Conservation (phyloP, 1,284 basidiomycete species). For the Cryptococcus maquisensis region DNA sequence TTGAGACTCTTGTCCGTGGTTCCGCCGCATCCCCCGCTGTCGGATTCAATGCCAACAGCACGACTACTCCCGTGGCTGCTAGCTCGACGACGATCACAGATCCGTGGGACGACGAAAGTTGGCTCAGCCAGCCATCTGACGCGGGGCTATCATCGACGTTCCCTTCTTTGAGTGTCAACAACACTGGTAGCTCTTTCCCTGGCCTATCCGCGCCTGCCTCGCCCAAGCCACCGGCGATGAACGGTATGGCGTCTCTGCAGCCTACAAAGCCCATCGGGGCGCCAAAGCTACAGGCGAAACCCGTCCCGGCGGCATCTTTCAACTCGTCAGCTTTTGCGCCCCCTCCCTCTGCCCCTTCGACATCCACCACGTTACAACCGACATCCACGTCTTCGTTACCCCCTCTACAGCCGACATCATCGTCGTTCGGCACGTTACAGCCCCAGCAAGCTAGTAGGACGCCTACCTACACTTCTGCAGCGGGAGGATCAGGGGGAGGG, state of each 20-base stretch:
- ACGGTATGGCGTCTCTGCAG: not conserved
- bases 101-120: slow-evolving; percentile 43
- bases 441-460: slow-evolving; percentile 4
- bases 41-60: not conserved
- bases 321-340: slow-evolving; percentile 33
- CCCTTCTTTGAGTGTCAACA: slow-evolving; percentile 12
- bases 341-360: not conserved
- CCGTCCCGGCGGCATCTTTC: slow-evolving; percentile 39
- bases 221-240: not conserved
- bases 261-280: slow-evolving; percentile 6
- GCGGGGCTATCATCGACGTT: slow-evolving; percentile 19
- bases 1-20: slow-evolving; percentile 47
- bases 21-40: not conserved
- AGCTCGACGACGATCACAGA: slow-evolving; percentile 14
- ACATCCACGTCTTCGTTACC: not conserved
- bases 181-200: slow-evolving; percentile 9
- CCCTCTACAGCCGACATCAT: slow-evolving; percentile 6
- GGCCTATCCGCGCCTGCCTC: slow-evolving; percentile 7
- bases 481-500: slow-evolving; percentile 3
- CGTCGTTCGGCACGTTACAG: slow-evolving; percentile 13
- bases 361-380: not conserved
- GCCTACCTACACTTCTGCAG: not conserved
- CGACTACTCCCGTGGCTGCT: not conserved
- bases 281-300: slow-evolving; percentile 31
- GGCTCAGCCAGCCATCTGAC: slow-evolving; percentile 29